A percentile compares a stretch with the other conserved stretches of the same genome.
phyloP scores from a whole-genome alignment of 2,329 filamentous ascomycete species.

The Beauveria medogensis region DNA sequence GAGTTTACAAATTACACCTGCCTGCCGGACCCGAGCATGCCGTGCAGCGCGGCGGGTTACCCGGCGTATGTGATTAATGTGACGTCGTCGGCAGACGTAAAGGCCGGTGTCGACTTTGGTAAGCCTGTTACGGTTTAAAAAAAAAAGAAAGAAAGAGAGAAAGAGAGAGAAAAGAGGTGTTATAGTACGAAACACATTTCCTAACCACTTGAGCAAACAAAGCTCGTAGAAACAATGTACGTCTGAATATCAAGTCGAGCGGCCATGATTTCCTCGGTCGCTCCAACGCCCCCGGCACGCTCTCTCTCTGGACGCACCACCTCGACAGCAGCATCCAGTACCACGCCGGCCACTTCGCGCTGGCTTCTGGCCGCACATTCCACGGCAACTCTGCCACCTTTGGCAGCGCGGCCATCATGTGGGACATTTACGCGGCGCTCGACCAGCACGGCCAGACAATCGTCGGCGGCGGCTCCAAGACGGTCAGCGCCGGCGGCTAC shows the following conservation, averaged over 20 bases:
- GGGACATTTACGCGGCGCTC: slow-evolving; percentile 38
- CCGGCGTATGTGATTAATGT: slow-evolving; percentile 30
- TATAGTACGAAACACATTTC: neutral
- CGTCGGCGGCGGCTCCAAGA: slow-evolving; percentile 46
- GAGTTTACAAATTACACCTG: slow-evolving; percentile 44
- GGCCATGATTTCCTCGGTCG: slow-evolving; percentile 38
- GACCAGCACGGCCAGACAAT: slow-evolving; percentile 37
- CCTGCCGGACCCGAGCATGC: slow-evolving; percentile 30
- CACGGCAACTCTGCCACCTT: slow-evolving; percentile 41
- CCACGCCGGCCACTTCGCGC: slow-evolving; percentile 31
- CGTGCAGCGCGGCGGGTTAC: slow-evolving; percentile 28
- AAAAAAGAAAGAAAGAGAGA: neutral
- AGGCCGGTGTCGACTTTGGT: slow-evolving; percentile 35
- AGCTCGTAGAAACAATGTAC: slow-evolving; percentile 35
- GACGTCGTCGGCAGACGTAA: slow-evolving; percentile 25
- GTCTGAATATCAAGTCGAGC: slow-evolving; percentile 32
- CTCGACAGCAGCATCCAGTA: slow-evolving; percentile 29
- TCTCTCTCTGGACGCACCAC: slow-evolving; percentile 47
- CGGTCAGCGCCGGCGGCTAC: slow-evolving; percentile 54
- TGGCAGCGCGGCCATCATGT: slow-evolving; percentile 44
- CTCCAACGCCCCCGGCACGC: slow-evolving; percentile 39
- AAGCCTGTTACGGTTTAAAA: neutral
- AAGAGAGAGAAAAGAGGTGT: neutral
- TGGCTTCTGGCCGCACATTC: slow-evolving; percentile 35
- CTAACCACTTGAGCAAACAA: neutral